These are phyloP conservation scores for Diutina catenulata DNA, from an alignment of 1,139 yeast species.

Conservation along the genomic window DNA sequence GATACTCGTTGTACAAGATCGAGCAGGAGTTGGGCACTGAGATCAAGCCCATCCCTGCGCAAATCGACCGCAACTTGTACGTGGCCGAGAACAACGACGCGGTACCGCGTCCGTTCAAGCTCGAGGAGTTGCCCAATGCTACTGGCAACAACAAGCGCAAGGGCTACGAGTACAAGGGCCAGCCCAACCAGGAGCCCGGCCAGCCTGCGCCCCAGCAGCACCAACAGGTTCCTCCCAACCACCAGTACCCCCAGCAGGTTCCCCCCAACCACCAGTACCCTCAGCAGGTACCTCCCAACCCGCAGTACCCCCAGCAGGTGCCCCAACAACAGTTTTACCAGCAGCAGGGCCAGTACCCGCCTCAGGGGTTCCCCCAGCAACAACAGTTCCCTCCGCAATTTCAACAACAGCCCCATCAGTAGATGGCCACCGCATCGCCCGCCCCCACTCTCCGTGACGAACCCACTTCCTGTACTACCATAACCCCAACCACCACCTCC, in stretches of 20 bases:
- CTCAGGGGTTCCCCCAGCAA: conserved; percentile 15
- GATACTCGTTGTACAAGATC: conserved; percentile 85
- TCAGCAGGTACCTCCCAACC: conserved; percentile 10
- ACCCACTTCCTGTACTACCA: conserved; percentile 11
- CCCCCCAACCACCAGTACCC: conserved; percentile 2
- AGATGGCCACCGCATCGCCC: conserved; percentile 16
- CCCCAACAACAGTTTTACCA: conserved; percentile 6
- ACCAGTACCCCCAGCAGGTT: neutral
- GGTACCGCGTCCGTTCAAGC: conserved; percentile 82
- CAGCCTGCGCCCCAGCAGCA: conserved; percentile 9
- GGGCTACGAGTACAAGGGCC: conserved; percentile 40
- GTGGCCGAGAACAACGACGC: conserved; percentile 72
- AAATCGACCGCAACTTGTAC: conserved; percentile 77
- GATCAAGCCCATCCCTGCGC: conserved; percentile 89
- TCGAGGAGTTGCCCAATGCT: conserved; percentile 47
- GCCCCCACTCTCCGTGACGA: conserved; percentile 14
- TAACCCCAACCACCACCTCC: conserved; percentile 8
- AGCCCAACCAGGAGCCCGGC: conserved; percentile 17
- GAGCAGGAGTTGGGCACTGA: conserved; percentile 98
- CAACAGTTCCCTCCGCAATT: conserved; percentile 11
- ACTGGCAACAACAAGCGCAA: conserved; percentile 11
- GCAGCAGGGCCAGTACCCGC: conserved; percentile 11
- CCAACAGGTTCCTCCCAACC: conserved; percentile 9
- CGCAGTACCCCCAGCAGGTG: conserved; percentile 11
- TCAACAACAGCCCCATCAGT: conserved; percentile 12